Conservation (phyloP, 176 grass and related monocot species). For the Pontederia paniculata region DNA sequence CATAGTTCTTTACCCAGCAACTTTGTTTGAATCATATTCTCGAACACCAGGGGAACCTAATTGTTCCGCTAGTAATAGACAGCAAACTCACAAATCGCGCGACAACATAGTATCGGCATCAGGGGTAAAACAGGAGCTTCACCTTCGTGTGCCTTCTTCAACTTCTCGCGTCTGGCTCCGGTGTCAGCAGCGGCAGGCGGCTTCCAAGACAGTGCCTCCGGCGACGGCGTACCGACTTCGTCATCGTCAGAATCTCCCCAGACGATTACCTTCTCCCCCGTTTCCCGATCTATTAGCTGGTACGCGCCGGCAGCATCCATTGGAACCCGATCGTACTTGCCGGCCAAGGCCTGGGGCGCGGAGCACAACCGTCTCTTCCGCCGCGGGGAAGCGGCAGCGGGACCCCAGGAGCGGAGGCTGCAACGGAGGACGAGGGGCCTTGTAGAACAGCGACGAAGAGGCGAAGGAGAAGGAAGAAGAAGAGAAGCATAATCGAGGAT, state of each 20-base stretch:
- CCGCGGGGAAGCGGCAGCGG: conserved; percentile 21
- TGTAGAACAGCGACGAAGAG: too few species aligned
- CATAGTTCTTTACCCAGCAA: too few species aligned
- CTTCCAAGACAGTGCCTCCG: conserved; percentile 37
- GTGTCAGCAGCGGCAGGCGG: not conserved
- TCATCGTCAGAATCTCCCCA: conserved; percentile 58
- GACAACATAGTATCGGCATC: too few species aligned
- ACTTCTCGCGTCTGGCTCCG: too few species aligned
- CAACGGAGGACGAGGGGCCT: too few species aligned
- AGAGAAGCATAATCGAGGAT: too few species aligned
- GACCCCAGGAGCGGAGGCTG: conserved; percentile 19
- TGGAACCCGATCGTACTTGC: conserved; percentile 36
- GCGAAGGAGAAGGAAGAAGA: too few species aligned
- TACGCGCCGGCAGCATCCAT: conserved; percentile 70
- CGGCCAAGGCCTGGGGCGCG: too few species aligned
- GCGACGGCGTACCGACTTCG: conserved; percentile 32
- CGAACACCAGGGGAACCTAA: too few species aligned
- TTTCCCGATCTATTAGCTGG: conserved; percentile 51
- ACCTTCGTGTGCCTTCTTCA: conserved; percentile 6
- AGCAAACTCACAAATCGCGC: too few species aligned
- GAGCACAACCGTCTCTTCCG: conserved; percentile 9
- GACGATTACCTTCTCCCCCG: conserved; percentile 54
- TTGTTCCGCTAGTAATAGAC: too few species aligned
- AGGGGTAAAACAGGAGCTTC: not conserved
- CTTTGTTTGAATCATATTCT: too few species aligned